These are phyloP conservation scores for Pleurotus cornucopiae DNA, from an alignment of 768 basidiomycete species.

Conservation along the genomic window DNA sequence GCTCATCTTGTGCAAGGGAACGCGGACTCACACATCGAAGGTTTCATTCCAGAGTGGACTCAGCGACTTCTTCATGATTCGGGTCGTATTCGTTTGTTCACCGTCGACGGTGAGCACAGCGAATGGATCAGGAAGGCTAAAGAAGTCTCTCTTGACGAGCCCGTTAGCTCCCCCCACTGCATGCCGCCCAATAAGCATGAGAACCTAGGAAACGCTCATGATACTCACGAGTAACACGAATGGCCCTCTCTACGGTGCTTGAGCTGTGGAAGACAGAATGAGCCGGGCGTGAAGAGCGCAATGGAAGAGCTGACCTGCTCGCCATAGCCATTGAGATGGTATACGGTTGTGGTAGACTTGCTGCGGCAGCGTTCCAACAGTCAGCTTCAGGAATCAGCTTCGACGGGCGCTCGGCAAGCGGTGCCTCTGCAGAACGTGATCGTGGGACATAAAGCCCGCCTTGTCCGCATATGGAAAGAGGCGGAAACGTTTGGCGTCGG, in stretches of 20 bases:
- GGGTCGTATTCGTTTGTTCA: constrained; percentile 77
- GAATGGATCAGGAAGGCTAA: constrained; percentile 84
- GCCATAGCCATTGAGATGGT: too few relatives aligned
- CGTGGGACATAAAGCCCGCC: too few relatives aligned
- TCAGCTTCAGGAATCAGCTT: too few relatives aligned
- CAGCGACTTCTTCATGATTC: constrained; percentile 62
- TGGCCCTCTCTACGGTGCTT: constrained; percentile 11
- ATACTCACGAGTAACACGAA: constrained; percentile 48
- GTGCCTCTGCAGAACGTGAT: too few relatives aligned
- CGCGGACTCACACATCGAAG: constrained; percentile 70
- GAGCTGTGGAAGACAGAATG: background rate
- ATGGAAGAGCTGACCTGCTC: too few relatives aligned
- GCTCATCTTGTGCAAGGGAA: constrained; percentile 12
- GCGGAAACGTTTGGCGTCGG: too few relatives aligned
- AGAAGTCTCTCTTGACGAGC: constrained; percentile 72
- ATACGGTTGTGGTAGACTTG: too few relatives aligned
- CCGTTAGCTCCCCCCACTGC: constrained; percentile 44
- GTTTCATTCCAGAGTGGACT: constrained; percentile 81
- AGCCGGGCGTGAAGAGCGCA: too few relatives aligned
- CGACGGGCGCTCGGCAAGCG: too few relatives aligned
- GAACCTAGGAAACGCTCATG: constrained; percentile 1
- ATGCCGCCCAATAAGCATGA: background rate
- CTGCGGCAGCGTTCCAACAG: too few relatives aligned
- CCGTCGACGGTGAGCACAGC: constrained; percentile 85
- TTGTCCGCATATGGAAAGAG: too few relatives aligned